Base-by-base conservation (phyloP, 345 rosid species). In the Hirschfeldia incana region DNA sequence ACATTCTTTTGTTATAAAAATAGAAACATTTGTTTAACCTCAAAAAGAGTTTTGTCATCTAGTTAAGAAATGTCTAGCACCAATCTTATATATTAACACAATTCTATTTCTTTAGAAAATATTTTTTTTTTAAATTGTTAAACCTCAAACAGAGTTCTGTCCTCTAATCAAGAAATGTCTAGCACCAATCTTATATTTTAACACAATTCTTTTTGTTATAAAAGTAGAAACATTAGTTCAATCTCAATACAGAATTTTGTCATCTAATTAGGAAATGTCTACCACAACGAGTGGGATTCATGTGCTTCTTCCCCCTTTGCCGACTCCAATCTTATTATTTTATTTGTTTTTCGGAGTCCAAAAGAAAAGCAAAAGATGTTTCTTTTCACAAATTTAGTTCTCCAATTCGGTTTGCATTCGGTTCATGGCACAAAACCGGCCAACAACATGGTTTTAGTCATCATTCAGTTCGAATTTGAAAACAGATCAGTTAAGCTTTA, bases 271-370 rank as follows among this genome's bases (percentile, higher is more conserved):
- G 8, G 21, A 51, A 51, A 51, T 51, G 58, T 53, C 21, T 53
- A 53, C 63, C 32, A 61, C 58, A 28, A 72, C 8, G 62, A 65
- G 67, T 72, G 72, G 81, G 81, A 72, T 65, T 57, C 82, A 79
- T 73, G 82, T 79, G 82, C 69, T 67, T 73, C 39, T 5, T 78
- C 55, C 26, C 29, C 64, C 72, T 73, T 73, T 59, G 77, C 21
- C 69, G 32, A 32, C 58, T 60, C 67, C 3, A 37, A 55, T 16
- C 21, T 67, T 33, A 28, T 15, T 53, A 5, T 53, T n/a, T 6
- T 53, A 51, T 51, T 15, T 53, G 59, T 53, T 53, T 7, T 53
- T 53, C 8, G 5, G 58, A n/a, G 21, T 51, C 21, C 58, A 15
- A 51, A 51, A 51, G 58, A 51, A 15, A 51, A 53, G 59, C 59